A percentile compares a stretch with the other conserved stretches of the same genome.
Evolutionary conservation across 768 basidiomycete species (phyloP).

Genomic region (Sporobolomyces phaffii): DNA sequence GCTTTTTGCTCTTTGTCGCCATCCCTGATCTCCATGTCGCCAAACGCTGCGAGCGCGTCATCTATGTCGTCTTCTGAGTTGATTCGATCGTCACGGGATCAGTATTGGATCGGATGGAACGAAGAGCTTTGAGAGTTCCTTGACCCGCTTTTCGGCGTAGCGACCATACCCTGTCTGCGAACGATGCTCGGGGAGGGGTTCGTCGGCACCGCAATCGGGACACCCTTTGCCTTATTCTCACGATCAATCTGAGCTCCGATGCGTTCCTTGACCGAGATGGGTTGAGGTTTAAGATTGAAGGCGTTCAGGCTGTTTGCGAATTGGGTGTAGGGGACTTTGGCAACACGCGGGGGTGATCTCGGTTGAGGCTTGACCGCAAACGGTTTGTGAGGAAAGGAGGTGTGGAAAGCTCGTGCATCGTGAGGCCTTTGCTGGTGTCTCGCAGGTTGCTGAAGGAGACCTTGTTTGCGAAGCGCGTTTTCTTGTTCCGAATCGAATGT

Average conservation of each 20-base stretch:
- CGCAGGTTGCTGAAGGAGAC: not conserved
- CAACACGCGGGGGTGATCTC: no score
- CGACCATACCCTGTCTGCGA: not conserved
- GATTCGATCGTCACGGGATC: no score
- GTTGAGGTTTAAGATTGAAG: not conserved
- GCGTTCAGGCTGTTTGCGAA: not conserved
- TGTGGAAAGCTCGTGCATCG: not conserved
- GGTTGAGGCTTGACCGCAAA: no score
- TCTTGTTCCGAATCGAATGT: not conserved
- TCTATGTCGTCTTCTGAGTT: slow-evolving; percentile 18
- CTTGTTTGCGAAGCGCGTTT: slow-evolving; percentile 5
- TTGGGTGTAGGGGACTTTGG: no score
- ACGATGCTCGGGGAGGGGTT: not conserved
- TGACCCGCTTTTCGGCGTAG: not conserved
- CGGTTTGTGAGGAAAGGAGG: not conserved
- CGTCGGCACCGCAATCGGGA: slow-evolving; percentile 30
- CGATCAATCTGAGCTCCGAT: not conserved
- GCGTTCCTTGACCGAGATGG: slow-evolving; percentile 10
- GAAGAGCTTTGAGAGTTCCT: not conserved
- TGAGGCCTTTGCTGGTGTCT: not conserved
- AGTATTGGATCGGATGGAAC: not conserved
- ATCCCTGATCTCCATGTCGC: slow-evolving; percentile 4
- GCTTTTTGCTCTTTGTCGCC: slow-evolving; percentile 6
- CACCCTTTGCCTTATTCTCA: slow-evolving; percentile 2
- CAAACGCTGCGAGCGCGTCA: slow-evolving; percentile 9